Evolutionary conservation across 2,329 filamentous ascomycete species (phyloP).

Genomic region (Penicillium sp.): DNA sequence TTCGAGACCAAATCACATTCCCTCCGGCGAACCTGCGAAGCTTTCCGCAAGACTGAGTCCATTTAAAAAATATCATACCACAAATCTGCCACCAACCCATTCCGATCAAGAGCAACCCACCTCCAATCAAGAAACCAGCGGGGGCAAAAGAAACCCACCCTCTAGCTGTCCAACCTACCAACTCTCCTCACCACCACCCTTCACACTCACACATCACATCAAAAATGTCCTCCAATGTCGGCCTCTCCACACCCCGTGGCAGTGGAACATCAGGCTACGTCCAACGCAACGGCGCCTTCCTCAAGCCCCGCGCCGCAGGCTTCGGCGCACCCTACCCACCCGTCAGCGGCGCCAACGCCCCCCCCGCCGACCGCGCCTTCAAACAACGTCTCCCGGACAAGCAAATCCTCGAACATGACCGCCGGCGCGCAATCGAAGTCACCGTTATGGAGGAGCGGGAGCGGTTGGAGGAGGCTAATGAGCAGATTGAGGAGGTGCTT

Average conservation of each 20-base stretch:
- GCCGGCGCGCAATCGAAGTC: conserved; percentile 87
- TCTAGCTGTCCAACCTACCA: background rate
- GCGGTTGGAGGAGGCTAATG: conserved; percentile 81
- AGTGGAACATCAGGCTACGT: conserved; percentile 98
- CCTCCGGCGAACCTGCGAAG: background rate
- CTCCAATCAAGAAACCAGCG: background rate
- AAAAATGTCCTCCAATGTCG: conserved; percentile 93
- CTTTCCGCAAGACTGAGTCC: background rate
- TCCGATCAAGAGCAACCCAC: background rate
- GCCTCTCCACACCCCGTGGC: conserved; percentile 89
- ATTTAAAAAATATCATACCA: background rate
- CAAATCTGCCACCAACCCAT: background rate
- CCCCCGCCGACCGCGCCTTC: conserved; percentile 61
- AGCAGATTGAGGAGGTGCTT: conserved; percentile 73
- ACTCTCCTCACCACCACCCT: background rate
- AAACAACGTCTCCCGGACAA: conserved; percentile 87
- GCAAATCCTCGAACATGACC: conserved; percentile 92
- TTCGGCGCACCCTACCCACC: conserved; percentile 74
- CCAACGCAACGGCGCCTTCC: conserved; percentile 89
- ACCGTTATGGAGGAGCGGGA: conserved; percentile 91
- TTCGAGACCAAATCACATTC: background rate
- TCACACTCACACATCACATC: background rate
- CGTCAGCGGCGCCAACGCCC: conserved; percentile 38
- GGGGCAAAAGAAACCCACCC: conserved; percentile 1
- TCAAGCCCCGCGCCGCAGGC: conserved; percentile 75